Evolutionary conservation across 768 basidiomycete genomes (phyloP).

Genomic region (Clitopilus hobsonii): DNA sequence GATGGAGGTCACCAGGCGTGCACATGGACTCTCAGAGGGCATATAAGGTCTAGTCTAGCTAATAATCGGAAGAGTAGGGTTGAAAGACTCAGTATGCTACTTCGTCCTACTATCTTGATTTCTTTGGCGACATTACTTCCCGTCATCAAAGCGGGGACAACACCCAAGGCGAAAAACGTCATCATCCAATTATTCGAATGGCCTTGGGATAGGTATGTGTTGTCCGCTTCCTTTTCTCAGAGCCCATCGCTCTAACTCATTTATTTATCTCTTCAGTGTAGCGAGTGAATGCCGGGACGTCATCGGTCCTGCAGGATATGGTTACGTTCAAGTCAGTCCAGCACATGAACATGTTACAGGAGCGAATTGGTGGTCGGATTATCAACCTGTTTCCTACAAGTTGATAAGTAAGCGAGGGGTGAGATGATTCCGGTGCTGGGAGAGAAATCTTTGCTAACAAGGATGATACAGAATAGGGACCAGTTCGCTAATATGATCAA

Average conservation of each 20-base stretch:
- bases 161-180: slow-evolving; percentile 29
- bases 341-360: slow-evolving; percentile 53
- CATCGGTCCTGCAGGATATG: slow-evolving; percentile 60
- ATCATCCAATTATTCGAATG: slow-evolving; percentile 69
- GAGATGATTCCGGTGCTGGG: slow-evolving; percentile 21
- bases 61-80: too few relatives aligned
- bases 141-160: not conserved
- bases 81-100: not conserved
- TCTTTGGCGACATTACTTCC: not conserved
- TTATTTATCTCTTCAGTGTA: slow-evolving; percentile 23
- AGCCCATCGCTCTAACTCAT: not conserved
- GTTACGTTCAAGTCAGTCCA: slow-evolving; percentile 57
- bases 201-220: slow-evolving; percentile 34
- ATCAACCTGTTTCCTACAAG: slow-evolving; percentile 60
- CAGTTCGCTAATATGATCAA: slow-evolving; percentile 34
- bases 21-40: too few relatives aligned
- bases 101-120: not conserved
- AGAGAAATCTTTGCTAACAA: slow-evolving; percentile 28
- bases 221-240: not conserved
- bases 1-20: not conserved
- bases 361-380: slow-evolving; percentile 66
- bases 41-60: too few relatives aligned
- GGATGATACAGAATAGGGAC: slow-evolving; percentile 12
- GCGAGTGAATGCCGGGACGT: slow-evolving; percentile 58
- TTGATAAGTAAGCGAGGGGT: slow-evolving; percentile 56